Conservation (phyloP, 2,329 filamentous ascomycete genomes). For the Sclerotiophoma versabilis region DNA sequence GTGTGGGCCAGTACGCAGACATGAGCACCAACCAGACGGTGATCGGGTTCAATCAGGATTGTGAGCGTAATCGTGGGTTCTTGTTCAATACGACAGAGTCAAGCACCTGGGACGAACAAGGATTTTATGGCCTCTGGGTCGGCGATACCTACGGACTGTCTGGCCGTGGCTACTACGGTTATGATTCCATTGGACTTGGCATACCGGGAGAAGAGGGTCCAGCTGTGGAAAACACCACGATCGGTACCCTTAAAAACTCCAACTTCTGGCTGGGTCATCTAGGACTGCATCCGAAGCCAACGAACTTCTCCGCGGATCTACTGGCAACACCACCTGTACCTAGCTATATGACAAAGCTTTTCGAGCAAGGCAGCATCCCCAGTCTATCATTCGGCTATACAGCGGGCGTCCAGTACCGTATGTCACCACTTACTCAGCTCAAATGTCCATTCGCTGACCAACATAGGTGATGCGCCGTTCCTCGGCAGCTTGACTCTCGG, state of each 20-base stretch:
- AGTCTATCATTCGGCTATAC: constrained; percentile 80
- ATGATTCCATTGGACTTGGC: constrained; percentile 57
- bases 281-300: constrained; percentile 58
- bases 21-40: constrained; percentile 54
- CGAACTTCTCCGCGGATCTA: constrained; percentile 59
- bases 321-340: constrained; percentile 57
- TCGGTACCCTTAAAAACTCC: constrained; percentile 50
- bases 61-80: constrained; percentile 64
- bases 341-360: constrained; percentile 62
- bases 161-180: constrained; percentile 71
- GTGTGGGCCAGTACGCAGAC: constrained; percentile 42
- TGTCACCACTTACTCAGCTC: constrained; percentile 30
- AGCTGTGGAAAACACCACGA: constrained; percentile 52
- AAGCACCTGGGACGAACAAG: constrained; percentile 65
- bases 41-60: constrained; percentile 46
- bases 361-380: constrained; percentile 65
- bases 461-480: constrained; percentile 43
- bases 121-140: constrained; percentile 67
- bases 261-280: constrained; percentile 57
- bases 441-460: constrained; percentile 9
- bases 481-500: constrained; percentile 67
- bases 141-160: constrained; percentile 62
- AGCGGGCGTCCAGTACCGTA: constrained; percentile 76
- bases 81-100: constrained; percentile 64
- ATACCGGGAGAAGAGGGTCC: constrained; percentile 50